phyloP scores from a whole-genome alignment of 2,329 filamentous ascomycete genomes.

The Cladosporium cucumerinum region DNA sequence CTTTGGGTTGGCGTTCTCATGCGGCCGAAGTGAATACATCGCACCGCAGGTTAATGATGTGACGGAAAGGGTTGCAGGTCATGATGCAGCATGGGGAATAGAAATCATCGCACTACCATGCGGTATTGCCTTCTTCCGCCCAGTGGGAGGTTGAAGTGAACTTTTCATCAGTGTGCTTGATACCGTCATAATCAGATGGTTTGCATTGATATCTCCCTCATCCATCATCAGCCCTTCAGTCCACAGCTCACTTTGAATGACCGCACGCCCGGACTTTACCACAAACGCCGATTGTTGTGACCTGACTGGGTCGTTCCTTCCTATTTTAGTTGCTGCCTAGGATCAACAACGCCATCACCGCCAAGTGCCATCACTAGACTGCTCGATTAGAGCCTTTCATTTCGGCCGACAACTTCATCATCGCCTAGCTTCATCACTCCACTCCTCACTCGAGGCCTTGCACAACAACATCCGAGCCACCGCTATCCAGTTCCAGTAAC shows the following conservation, averaged over 20 bases:
- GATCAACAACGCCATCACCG: not conserved
- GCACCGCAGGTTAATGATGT: not conserved
- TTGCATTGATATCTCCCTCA: too few species aligned
- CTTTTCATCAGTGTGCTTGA: not conserved
- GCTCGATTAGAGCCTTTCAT: not conserved
- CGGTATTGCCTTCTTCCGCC: not conserved
- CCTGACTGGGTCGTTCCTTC: not conserved
- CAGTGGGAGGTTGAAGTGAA: not conserved
- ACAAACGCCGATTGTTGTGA: too few species aligned
- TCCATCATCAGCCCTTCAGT: too few species aligned
- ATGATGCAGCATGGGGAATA: not conserved
- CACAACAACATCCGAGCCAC: too few species aligned
- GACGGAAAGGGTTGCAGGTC: too few species aligned
- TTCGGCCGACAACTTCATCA: too few species aligned
- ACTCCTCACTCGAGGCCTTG: too few species aligned
- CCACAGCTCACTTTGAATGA: too few species aligned
- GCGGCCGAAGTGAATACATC: not conserved
- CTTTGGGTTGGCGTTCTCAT: not conserved
- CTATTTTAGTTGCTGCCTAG: not conserved
- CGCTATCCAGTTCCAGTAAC: too few species aligned
- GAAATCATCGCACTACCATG: not conserved
- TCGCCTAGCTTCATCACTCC: too few species aligned
- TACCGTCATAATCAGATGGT: too few species aligned
- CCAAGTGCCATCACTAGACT: not conserved
- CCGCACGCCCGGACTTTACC: not conserved